Base-by-base conservation (phyloP, 2,329 filamentous ascomycete species). In the Biscogniauxia marginata region DNA sequence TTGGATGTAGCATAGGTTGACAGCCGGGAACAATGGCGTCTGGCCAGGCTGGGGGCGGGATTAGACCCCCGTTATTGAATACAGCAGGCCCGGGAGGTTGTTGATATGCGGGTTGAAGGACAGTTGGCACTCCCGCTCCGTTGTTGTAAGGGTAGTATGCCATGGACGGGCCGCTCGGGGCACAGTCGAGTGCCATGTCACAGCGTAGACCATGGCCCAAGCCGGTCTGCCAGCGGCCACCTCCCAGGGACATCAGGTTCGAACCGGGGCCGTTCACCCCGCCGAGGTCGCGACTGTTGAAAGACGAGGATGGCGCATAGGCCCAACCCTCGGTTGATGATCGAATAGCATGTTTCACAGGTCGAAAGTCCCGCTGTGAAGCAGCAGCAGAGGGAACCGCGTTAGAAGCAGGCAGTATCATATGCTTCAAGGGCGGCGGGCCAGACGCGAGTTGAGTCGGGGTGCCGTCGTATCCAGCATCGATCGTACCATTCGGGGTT, bases 401-500 rank as follows among this genome's bases (percentile, higher is more conserved):
- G 34, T 70, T 70, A 19, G 72, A 73, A 8, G 83, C 80, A 3
- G 90, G 86, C 23, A 96, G 78, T 19, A 95, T 79, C 70, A 96
- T 85, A 70, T 96, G 92, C 74, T 97, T 97, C 48, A 85, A 78
- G 1, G 90, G 87, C 39, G 90, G 90, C 5, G 88, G 88, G 39
- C 89, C 89, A 34, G 87, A 84, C 8, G 82, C 85, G 65, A 88
- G 84, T 67, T 91, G 88, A 20, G 87, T 81, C 1, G 87, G 86
- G 4, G 90, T 90, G 25, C 90, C 91, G 79, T 98, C 93, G 68
- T 96, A 97, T 9, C 91, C 92, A 53, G 90, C 91, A 62, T 93
- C 88, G 59, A 98, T 83, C 39, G 92, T 96, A n/a, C 93, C 95
- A 68, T 88, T 93, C 4, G 93, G 95, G 7, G 93, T 98, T 74